phyloP scores from a whole-genome alignment of 2,329 filamentous ascomycete genomes.

The Epichloe aotearoae region DNA sequence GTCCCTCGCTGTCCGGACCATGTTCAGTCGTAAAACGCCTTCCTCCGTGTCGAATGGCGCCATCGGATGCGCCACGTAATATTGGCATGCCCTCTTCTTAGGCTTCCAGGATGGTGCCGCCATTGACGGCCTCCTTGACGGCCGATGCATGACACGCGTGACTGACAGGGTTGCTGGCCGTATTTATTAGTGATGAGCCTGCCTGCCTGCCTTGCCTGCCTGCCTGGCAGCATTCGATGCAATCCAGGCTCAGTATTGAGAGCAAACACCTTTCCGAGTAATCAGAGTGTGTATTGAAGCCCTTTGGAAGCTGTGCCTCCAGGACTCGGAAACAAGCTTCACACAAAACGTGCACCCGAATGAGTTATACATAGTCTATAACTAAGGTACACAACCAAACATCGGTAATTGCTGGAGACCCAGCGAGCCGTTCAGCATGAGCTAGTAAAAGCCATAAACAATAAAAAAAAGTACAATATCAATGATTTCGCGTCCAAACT shows the following conservation, averaged over 20 bases:
- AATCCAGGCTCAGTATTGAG: too few species aligned
- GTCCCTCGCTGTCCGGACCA: too few species aligned
- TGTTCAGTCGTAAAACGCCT: too few species aligned
- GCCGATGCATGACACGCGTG: background rate
- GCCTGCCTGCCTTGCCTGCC: background rate
- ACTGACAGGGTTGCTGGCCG: background rate
- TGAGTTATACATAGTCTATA: background rate
- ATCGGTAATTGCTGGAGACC: background rate
- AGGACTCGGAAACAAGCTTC: background rate
- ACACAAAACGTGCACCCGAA: background rate
- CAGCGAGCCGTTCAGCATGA: background rate
- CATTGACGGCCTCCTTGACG: constrained; percentile 9
- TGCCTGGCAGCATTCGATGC: too few species aligned
- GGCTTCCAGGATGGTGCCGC: constrained; percentile 9
- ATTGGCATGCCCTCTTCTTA: too few species aligned
- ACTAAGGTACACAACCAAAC: background rate
- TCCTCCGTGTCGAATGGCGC: too few species aligned
- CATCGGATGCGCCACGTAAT: too few species aligned
- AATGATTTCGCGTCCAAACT: background rate
- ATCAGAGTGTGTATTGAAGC: too few species aligned
- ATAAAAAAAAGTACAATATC: background rate
- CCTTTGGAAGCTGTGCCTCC: too few species aligned
- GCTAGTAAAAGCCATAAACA: background rate
- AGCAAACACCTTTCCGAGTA: too few species aligned
- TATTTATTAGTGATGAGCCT: background rate